These are phyloP conservation scores for Hylodesmum podocarpum DNA, from an alignment of 306 rosid species.

Conservation along the genomic window DNA sequence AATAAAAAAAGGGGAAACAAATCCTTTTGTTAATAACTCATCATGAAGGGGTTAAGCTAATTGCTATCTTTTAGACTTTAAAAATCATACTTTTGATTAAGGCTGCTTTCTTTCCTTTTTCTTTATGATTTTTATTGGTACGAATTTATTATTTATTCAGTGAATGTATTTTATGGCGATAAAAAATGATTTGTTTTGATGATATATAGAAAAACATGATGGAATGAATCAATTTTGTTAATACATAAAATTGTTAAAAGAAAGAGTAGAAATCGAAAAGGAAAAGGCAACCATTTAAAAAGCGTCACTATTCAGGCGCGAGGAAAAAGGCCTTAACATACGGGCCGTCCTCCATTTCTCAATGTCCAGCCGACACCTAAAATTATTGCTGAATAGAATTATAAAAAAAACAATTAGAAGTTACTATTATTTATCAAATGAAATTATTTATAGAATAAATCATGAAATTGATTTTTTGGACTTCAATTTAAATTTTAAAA, in stretches of 20 bases:
- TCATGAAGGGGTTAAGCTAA: neutral
- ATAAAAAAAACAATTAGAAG: neutral
- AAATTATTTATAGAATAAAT: no score
- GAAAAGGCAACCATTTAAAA: neutral
- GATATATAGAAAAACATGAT: no score
- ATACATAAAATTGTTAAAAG: no score
- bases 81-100: neutral
- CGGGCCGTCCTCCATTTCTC: neutral
- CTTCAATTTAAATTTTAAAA: neutral
- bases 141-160: neutral
- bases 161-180: no score
- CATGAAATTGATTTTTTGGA: no score
- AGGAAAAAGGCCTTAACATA: neutral
- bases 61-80: neutral
- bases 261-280: neutral
- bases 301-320: neutral
- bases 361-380: slow-evolving; percentile 12
- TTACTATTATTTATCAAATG: no score
- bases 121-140: neutral
- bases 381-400: neutral
- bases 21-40: neutral
- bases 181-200: no score
- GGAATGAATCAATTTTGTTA: no score
- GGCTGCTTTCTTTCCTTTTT: neutral
- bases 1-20: neutral